phyloP scores from a whole-genome alignment of 2,329 filamentous ascomycete genomes.

The Coniella lustricola region DNA sequence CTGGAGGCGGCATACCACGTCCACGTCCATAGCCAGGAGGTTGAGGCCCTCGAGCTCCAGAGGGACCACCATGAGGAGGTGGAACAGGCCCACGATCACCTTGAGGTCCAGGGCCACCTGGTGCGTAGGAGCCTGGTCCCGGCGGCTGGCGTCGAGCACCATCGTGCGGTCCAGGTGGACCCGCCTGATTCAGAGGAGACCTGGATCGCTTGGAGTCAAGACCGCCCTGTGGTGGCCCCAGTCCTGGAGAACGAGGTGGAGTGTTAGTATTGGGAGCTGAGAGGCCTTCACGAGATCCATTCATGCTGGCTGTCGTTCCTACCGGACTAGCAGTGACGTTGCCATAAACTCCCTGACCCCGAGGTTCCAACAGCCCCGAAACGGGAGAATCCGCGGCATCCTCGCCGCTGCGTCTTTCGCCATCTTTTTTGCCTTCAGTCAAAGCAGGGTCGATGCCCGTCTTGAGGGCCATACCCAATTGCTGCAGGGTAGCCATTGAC shows the following conservation, averaged over 20 bases:
- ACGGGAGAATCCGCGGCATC: conserved; percentile 25
- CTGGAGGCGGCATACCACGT: conserved; percentile 20
- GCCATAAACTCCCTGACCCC: conserved; percentile 43
- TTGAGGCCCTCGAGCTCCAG: conserved; percentile 20
- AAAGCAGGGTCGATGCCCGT: conserved; percentile 11
- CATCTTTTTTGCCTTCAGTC: conserved; percentile 11
- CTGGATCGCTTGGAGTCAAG: conserved; percentile 35
- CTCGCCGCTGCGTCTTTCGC: conserved; percentile 23
- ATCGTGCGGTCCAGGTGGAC: conserved; percentile 19
- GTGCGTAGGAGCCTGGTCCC: conserved; percentile 21
- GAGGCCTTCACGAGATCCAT: conserved; percentile 47
- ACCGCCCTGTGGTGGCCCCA: conserved; percentile 35
- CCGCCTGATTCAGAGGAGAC: conserved; percentile 37
- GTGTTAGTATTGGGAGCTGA: conserved; percentile 31
- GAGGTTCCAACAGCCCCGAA: conserved; percentile 27
- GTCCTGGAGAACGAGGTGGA: conserved; percentile 27
- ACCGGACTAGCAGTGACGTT: conserved; percentile 39
- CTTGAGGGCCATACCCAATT: conserved; percentile 59
- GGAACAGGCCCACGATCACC: conserved; percentile 7
- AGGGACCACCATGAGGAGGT: conserved; percentile 18
- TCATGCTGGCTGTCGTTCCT: conserved; percentile 48
- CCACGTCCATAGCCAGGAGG: conserved; percentile 18
- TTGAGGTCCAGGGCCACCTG: conserved; percentile 7
- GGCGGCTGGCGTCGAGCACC: conserved; percentile 20
- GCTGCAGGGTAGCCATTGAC: conserved; percentile 72